A percentile compares a stretch with the other conserved stretches of the same genome.
Conservation (phyloP, 2,329 filamentous ascomycete species). For the Cladosporium cucumerinum region DNA sequence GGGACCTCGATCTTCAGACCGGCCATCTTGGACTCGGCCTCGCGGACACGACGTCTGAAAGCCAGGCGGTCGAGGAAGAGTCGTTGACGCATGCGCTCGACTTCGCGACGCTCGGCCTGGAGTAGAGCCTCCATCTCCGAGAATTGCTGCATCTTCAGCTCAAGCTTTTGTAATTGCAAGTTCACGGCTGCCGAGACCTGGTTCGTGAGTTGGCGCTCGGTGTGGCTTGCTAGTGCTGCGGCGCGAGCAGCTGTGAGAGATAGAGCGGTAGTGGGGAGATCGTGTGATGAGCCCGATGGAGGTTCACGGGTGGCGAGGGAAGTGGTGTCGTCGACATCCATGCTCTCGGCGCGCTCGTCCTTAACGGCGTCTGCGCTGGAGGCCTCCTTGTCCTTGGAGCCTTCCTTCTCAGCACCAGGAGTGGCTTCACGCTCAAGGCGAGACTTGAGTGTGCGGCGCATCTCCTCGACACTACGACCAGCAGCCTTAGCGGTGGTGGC, state of each 20-base stretch:
- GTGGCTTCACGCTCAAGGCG: conserved; percentile 64
- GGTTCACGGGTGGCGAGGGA: conserved; percentile 49
- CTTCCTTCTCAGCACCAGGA: conserved; percentile 50
- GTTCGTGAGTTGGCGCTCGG: conserved; percentile 94
- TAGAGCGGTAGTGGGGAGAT: conserved; percentile 70
- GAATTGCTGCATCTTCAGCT: conserved; percentile 94
- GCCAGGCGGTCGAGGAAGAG: conserved; percentile 87
- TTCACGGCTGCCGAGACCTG: conserved; percentile 91
- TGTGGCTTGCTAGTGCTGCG: conserved; percentile 85
- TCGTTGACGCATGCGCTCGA: conserved; percentile 88
- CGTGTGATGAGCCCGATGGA: conserved; percentile 30
- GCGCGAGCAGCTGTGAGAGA: conserved; percentile 82
- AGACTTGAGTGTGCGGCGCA: conserved; percentile 74
- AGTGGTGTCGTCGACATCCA: conserved; percentile 58
- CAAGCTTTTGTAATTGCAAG: conserved; percentile 89
- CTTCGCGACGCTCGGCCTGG: conserved; percentile 84
- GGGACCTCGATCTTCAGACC: conserved; percentile 12
- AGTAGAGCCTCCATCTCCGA: conserved; percentile 92
- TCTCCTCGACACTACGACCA: conserved; percentile 79
- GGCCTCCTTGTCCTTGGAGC: conserved; percentile 44
- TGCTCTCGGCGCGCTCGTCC: conserved; percentile 50
- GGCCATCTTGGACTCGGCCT: conserved; percentile 63
- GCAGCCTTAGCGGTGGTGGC: conserved; percentile 87
- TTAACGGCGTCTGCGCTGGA: conserved; percentile 38
- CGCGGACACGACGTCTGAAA: conserved; percentile 82